Evolutionary conservation across 1,139 yeast species (phyloP).

Genomic region (Yamadazyma sp.): DNA sequence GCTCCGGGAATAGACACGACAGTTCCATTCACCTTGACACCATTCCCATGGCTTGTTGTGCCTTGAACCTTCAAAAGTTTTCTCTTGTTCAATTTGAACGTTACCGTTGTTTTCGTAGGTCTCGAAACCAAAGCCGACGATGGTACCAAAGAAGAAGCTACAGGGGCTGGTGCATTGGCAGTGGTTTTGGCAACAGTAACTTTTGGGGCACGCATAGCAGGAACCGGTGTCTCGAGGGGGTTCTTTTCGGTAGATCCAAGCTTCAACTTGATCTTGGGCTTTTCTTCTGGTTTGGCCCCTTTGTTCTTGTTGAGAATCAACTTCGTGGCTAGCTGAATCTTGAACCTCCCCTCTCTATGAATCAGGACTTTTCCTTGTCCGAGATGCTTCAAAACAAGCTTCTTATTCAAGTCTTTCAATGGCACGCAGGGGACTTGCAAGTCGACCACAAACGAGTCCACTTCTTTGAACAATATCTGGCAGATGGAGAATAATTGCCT

Average conservation of each 20-base stretch:
- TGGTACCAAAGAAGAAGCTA: background rate
- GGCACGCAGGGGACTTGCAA: conserved; percentile 62
- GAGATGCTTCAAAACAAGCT: conserved; percentile 55
- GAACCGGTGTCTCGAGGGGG: background rate
- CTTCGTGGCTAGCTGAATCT: conserved; percentile 36
- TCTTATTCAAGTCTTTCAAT: conserved; percentile 52
- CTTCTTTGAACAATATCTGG: conserved; percentile 65
- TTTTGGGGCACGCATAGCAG: conserved; percentile 7
- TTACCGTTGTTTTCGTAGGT: conserved; percentile 4
- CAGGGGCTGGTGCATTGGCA: background rate
- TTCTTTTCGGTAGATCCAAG: conserved; percentile 8
- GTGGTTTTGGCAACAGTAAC: background rate
- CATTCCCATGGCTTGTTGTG: conserved; percentile 8
- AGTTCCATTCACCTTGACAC: conserved; percentile 16
- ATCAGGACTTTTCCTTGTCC: conserved; percentile 49
- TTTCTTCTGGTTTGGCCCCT: conserved; percentile 8
- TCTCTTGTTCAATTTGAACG: conserved; percentile 7
- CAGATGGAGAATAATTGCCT: conserved; percentile 65
- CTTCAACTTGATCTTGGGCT: conserved; percentile 24
- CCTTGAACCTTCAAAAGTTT: conserved; percentile 4
- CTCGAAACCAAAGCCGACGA: background rate
- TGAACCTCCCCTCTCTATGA: conserved; percentile 46
- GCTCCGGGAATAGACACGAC: conserved; percentile 10
- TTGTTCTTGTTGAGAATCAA: conserved; percentile 12
- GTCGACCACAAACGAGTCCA: conserved; percentile 58